Evolutionary conservation across 192 early-diverging fungal species (phyloP), one percentile per base, ranked within the genome.

Genomic region (Gamsiella multidivaricata): DNA sequence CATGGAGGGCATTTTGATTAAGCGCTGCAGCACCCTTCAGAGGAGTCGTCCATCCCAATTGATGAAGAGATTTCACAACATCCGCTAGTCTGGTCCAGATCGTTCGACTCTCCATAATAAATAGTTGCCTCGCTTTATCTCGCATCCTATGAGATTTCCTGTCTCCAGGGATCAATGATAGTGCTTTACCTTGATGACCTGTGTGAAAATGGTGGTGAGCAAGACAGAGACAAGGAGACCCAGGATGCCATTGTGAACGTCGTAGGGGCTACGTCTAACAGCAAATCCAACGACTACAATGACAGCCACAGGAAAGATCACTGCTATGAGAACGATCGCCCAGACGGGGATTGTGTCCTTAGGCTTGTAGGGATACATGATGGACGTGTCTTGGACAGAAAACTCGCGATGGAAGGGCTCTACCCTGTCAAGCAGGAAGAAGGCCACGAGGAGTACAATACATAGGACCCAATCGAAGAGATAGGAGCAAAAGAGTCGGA

Each of bases 381-480:
- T 88, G 18, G 82, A 73, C 28, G 87, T 89, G 79, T 95, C 85
- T 5, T 86, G 74, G 12, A 95, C 71, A 23, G 88, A 90, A 61
- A 95, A 95, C 45, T 88, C 79, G 65, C 91, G 85, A 56, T 92
- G 88, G 80, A 88, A 93, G 1, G 92, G 92, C 15, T 84, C 65
- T 3, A 89, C 59, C 4, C 56, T 75, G 46, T 89, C 88, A 8
- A 94, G 54, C 22, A 74, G 66, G 39, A 86, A 86, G 80, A 90
- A 93, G 31, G 82, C 61, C 0, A 71, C 70, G 0, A 88, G 79
- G 81, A 92, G 85, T 29, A 83, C 59, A 18, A 89, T 54, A 5
- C 91, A 81, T 18, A 92, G 58, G 10, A 85, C 43, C 70, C 89
- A 90, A 46, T 75, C 71, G 14, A 66, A 75, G 28, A 65, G 55